These are phyloP conservation scores for Saccharata proteae DNA, from an alignment of 2,329 filamentous ascomycete genomes.

Conservation along the genomic window DNA sequence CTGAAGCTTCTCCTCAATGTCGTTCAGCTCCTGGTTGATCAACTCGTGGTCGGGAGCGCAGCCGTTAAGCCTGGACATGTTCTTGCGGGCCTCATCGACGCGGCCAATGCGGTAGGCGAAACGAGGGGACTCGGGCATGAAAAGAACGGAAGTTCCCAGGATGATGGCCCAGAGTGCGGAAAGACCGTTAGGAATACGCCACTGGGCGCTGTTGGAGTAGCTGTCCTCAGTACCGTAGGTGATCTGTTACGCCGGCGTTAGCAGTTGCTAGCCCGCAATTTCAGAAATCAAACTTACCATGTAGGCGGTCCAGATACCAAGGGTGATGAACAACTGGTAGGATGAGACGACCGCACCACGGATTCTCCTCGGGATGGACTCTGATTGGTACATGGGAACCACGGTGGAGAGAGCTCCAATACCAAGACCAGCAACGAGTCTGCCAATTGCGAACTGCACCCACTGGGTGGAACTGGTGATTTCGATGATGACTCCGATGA, in stretches of 20 bases:
- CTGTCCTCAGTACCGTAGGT: slow-evolving; percentile 49
- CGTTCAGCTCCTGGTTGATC: slow-evolving; percentile 39
- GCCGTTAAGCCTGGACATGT: slow-evolving; percentile 43
- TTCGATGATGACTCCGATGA: slow-evolving; percentile 31
- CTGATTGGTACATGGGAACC: slow-evolving; percentile 56
- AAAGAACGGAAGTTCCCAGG: slow-evolving; percentile 34
- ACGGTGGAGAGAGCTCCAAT: slow-evolving; percentile 39
- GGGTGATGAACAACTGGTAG: slow-evolving; percentile 34
- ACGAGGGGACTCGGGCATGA: slow-evolving; percentile 16
- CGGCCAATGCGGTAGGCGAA: slow-evolving; percentile 42
- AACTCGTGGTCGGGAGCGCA: slow-evolving; percentile 41
- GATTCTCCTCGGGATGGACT: slow-evolving; percentile 49
- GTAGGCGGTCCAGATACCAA: slow-evolving; percentile 22
- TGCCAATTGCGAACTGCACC: slow-evolving; percentile 37
- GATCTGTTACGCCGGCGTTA: slow-evolving; percentile 16
- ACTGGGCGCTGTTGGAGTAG: slow-evolving; percentile 36
- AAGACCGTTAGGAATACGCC: slow-evolving; percentile 50
- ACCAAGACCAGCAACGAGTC: slow-evolving; percentile 30
- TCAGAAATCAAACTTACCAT: slow-evolving; percentile 5
- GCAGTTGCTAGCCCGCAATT: background rate
- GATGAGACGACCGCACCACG: slow-evolving; percentile 49
- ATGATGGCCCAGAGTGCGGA: slow-evolving; percentile 8
- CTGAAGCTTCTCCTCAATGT: slow-evolving; percentile 45
- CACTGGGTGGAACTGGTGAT: slow-evolving; percentile 28
- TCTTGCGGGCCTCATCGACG: slow-evolving; percentile 31